These are phyloP conservation scores for Talaromyces marneffei DNA, from an alignment of 2,329 filamentous ascomycete genomes.

Conservation along the genomic window DNA sequence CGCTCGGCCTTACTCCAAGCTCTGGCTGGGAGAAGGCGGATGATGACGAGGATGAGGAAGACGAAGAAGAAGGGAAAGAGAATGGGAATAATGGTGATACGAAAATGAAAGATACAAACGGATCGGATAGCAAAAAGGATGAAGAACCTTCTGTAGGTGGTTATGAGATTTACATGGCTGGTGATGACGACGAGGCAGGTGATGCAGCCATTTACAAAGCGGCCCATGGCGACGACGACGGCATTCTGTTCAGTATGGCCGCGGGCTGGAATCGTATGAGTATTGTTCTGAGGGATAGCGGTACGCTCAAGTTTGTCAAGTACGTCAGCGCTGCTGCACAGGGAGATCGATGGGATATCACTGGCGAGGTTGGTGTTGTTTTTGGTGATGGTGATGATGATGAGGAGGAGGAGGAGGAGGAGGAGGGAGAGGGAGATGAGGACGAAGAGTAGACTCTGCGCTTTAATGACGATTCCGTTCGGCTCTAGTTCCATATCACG, in stretches of 20 bases:
- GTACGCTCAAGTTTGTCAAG: slow-evolving; percentile 88
- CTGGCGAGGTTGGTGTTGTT: slow-evolving; percentile 68
- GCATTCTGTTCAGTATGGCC: slow-evolving; percentile 62
- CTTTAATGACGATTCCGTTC: neutral
- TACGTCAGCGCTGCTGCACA: slow-evolving; percentile 78
- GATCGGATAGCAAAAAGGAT: slow-evolving; percentile 19
- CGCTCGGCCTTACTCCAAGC: slow-evolving; percentile 78
- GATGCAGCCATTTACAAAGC: slow-evolving; percentile 70
- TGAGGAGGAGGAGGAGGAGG: slow-evolving; percentile 10
- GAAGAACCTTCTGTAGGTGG: slow-evolving; percentile 42
- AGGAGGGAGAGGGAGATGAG: neutral
- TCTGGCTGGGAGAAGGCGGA: slow-evolving; percentile 74
- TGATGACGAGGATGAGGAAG: slow-evolving; percentile 40
- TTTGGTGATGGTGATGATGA: slow-evolving; percentile 47
- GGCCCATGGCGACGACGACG: slow-evolving; percentile 65
- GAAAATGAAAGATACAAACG: slow-evolving; percentile 25
- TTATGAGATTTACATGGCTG: slow-evolving; percentile 81
- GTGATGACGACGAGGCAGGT: slow-evolving; percentile 57
- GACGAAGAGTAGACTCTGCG: neutral
- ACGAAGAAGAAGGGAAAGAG: slow-evolving; percentile 6
- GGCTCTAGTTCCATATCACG: neutral
- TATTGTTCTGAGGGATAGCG: slow-evolving; percentile 80
- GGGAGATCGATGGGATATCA: slow-evolving; percentile 90
- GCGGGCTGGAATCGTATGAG: slow-evolving; percentile 85
- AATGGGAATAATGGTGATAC: slow-evolving; percentile 23